Evolutionary conservation across 2,329 filamentous ascomycete species (phyloP), one percentile per base, ranked within the genome.

Genomic region (Raffaelea deltoideospora): DNA sequence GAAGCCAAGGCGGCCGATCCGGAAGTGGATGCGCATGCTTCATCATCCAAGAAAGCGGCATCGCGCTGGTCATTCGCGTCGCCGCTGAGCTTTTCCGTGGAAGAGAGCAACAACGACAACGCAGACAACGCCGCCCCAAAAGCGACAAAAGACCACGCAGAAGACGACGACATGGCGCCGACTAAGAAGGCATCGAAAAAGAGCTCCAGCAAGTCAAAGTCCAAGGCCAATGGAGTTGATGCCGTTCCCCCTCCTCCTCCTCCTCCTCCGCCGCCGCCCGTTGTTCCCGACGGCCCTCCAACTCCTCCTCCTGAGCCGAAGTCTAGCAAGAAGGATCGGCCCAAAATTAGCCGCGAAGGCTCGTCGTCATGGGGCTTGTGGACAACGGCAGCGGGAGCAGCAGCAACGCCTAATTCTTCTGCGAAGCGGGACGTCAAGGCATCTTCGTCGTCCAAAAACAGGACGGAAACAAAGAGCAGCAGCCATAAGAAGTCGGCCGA

Each of bases 281-380:
- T 60, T 15, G 61, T 60, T 5, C 60, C 62, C 18, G 67, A 70
- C 35, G 58, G 56, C 29, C 64, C 65, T 23, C 52, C 61, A 33
- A 61, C 65, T 8, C 65, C 68, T 21, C 63, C 66, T 5, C 59
- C 71, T 14, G 72, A 76, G 35, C 59, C 66, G 11, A 74, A 65
- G 41, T 72, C 69, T 36, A 65, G 65, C 4, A 83, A 75, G 57
- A 92, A 80, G 53, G 82, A 92, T 44, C 79, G 85, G 13, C 62
- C 79, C 21, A 84, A 79, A 50, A 72, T 86, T 44, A 81, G 75
- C 47, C 80, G 83, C 40, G 77, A 80, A 27, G 67, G 37, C n/a
- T 64, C 71, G 11, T 64, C 71, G 11, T 75, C 79, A 22, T 90
- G 85, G 84, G 79, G 76, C 26, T 74, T 76, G 53, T 88, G 80